A percentile compares a stretch with the other conserved stretches of the same genome.
phyloP scores from a whole-genome alignment of 371 early-diverging fungal species.

The Cokeromyces recurvatus region DNA sequence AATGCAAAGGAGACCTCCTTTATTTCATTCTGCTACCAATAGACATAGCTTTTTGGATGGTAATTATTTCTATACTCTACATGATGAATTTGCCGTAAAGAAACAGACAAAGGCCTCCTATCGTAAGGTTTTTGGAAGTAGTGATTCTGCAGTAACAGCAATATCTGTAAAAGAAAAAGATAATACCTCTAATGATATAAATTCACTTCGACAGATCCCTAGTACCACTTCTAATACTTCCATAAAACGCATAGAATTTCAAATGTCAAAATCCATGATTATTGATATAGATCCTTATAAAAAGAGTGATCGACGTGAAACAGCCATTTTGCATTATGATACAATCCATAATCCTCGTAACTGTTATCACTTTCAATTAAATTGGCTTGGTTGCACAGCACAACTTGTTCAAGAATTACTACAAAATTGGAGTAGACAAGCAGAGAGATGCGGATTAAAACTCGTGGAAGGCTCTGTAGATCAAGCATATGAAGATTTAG shows the following conservation, averaged over 20 bases:
- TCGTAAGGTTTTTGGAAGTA: constrained; percentile 26
- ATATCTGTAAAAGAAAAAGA: constrained; percentile 3
- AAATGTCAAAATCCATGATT: constrained; percentile 59
- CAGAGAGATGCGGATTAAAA: constrained; percentile 86
- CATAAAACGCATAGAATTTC: constrained; percentile 15
- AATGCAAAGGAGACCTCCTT: constrained; percentile 59
- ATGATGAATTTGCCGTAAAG: constrained; percentile 51
- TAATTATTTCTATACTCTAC: constrained; percentile 85
- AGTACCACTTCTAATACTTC: constrained; percentile 5
- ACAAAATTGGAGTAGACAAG: constrained; percentile 76
- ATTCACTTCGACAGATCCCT: constrained; percentile 10
- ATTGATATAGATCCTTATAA: constrained; percentile 80
- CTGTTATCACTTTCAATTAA: constrained; percentile 90
- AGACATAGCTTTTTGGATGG: constrained; percentile 86
- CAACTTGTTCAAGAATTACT: constrained; percentile 86
- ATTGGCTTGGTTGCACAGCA: constrained; percentile 95
- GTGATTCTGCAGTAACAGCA: constrained; percentile 19
- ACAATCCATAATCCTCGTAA: constrained; percentile 81
- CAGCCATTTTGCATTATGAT: constrained; percentile 87
- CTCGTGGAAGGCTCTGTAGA: constrained; percentile 91
- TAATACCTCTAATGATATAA: background rate
- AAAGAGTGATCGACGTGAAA: constrained; percentile 74
- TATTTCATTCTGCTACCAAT: constrained; percentile 75
- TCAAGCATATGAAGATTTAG: constrained; percentile 62
- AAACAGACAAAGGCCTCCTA: constrained; percentile 19